Evolutionary conservation across 805 yeast species (phyloP).

Genomic region (Candida xyloterini): DNA sequence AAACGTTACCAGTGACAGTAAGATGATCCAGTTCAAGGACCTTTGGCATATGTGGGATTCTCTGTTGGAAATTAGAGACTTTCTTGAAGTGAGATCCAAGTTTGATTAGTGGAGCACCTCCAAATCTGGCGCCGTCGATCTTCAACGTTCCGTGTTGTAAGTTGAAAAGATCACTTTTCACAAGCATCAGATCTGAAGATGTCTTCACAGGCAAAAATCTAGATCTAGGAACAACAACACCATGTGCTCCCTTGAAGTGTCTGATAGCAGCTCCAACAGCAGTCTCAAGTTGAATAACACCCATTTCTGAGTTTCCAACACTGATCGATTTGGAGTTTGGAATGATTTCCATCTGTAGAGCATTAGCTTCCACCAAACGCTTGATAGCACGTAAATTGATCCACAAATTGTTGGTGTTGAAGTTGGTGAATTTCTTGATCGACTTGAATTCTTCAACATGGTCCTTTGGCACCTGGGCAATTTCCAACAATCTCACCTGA

Average conservation of each 20-base stretch:
- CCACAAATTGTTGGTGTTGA: conserved; percentile 98
- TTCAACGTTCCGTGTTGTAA: conserved; percentile 89
- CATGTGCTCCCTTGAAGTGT: conserved; percentile 92
- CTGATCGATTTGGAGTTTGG: conserved; percentile 88
- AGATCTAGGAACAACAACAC: conserved; percentile 97
- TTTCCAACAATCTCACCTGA: conserved; percentile 88
- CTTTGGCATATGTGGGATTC: conserved; percentile 94
- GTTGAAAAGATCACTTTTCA: conserved; percentile 89
- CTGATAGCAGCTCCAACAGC: conserved; percentile 99
- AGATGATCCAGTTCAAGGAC: conserved; percentile 95
- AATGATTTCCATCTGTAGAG: conserved; percentile 87
- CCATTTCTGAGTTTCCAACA: conserved; percentile 71
- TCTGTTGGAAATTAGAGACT: conserved; percentile 83
- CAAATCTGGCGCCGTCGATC: conserved; percentile 80
- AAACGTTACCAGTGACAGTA: conserved; percentile 95
- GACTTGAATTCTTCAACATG: conserved; percentile 98
- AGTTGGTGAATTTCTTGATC: conserved; percentile 95
- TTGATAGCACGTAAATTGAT: conserved; percentile 92
- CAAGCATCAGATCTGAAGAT: conserved; percentile 89
- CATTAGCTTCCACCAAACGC: conserved; percentile 80
- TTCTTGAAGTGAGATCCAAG: conserved; percentile 96
- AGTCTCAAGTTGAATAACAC: conserved; percentile 93
- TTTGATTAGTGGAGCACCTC: conserved; percentile 91
- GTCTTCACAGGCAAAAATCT: conserved; percentile 98
- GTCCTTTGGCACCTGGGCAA: conserved; percentile 98